A percentile compares a stretch with the other conserved stretches of the same genome.
Conservation (phyloP, 2,329 filamentous ascomycete genomes). For the Phialocephala sp. region DNA sequence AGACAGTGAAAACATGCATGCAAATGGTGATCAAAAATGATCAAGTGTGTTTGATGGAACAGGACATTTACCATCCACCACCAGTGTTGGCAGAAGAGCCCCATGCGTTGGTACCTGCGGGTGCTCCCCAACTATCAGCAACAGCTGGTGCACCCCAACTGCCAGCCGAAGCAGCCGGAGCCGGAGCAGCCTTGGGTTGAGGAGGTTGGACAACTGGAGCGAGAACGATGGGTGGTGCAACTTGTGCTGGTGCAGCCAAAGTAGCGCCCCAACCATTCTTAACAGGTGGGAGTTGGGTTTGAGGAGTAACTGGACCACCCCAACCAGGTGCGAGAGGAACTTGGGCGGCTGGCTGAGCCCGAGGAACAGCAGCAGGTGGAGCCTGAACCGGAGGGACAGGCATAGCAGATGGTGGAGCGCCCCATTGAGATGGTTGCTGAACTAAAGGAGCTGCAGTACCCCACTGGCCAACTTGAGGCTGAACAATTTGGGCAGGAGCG, state of each 20-base stretch:
- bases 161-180: neutral
- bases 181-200: neutral
- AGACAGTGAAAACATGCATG: neutral
- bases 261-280: neutral
- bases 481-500: constrained; percentile 3
- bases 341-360: too few relatives aligned
- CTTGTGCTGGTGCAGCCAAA: neutral
- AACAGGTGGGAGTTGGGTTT: neutral
- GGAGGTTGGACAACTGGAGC: neutral
- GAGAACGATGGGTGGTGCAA: neutral
- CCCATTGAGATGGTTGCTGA: neutral
- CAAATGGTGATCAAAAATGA: neutral
- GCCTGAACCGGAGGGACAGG: neutral
- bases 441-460: neutral
- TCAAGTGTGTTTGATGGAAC: neutral
- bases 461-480: constrained; percentile 1
- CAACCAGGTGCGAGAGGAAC: neutral
- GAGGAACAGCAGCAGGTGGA: too few relatives aligned
- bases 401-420: neutral
- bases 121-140: too few relatives aligned
- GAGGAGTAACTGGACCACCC: neutral
- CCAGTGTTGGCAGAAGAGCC: neutral
- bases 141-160: neutral
- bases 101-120: neutral
- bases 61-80: constrained; percentile 9